Evolutionary conservation across 1,139 yeast species (phyloP).

Genomic region (Taiozyma sp.): DNA sequence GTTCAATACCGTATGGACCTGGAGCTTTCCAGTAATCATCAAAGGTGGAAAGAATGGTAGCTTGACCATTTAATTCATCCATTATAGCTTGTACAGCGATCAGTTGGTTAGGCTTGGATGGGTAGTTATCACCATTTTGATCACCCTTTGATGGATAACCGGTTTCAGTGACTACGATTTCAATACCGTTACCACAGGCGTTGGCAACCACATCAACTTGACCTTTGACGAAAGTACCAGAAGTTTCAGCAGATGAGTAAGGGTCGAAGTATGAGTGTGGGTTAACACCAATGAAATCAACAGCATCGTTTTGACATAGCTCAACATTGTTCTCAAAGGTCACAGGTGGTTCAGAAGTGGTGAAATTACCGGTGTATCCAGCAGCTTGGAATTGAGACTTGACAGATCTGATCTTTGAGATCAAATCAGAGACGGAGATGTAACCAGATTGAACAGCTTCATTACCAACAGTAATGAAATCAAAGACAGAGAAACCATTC

Average conservation of each 20-base stretch:
- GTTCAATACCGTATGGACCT: constrained; percentile 82
- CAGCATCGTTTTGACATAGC: constrained; percentile 57
- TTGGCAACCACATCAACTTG: constrained; percentile 52
- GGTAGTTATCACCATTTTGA: constrained; percentile 69
- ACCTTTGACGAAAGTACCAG: constrained; percentile 69
- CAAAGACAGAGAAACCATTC: constrained; percentile 64
- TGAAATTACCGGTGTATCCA: constrained; percentile 73
- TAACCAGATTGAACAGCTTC: constrained; percentile 72
- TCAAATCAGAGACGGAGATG: constrained; percentile 53
- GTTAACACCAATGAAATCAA: constrained; percentile 81
- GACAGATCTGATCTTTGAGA: constrained; percentile 59
- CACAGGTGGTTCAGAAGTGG: constrained; percentile 90
- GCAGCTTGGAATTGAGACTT: constrained; percentile 52
- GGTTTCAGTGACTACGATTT: constrained; percentile 65
- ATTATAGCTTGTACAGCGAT: constrained; percentile 63
- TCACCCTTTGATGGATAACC: constrained; percentile 83
- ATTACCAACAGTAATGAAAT: constrained; percentile 76
- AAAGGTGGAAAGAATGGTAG: constrained; percentile 70
- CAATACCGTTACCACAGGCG: constrained; percentile 49
- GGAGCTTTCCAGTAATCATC: constrained; percentile 88
- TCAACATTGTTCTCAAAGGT: constrained; percentile 56
- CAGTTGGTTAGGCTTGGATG: constrained; percentile 63
- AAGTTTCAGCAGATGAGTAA: constrained; percentile 51
- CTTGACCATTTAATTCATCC: constrained; percentile 47
- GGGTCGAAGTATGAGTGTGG: constrained; percentile 83